Base-by-base conservation (phyloP, 768 basidiomycete genomes). In the Leccinum longicurvipes region DNA sequence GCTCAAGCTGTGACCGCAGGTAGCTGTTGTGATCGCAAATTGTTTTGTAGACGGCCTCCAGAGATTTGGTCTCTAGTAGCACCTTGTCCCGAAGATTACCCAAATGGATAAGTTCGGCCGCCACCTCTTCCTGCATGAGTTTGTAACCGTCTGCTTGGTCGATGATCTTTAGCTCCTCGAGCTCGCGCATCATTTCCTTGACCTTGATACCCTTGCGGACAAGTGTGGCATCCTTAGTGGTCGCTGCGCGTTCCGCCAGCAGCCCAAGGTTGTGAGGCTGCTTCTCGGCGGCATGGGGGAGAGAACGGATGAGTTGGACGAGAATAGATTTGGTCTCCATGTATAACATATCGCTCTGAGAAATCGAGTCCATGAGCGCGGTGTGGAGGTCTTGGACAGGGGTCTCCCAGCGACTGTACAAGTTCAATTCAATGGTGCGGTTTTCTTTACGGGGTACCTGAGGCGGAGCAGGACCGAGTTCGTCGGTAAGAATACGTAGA, bases 301-400 rank as follows among this genome's bases (percentile, higher is more conserved):
- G 83, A 29, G 95, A 98, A 62, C 97, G 94, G 54, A 99, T 86
- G 51, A 98, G 84, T 70, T 98, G 94, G 29, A 98, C 97, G 63
- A 99, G 94, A 68, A 98, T 98, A 7, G 96, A 98, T 77, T 99
- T 99, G 54, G 97, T 91, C 71, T 99, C 97, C 94, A 98, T 98
- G 77, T 98, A 99, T 28, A 98, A 84, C 85, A 99, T 96, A 74
- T 99, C 97, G 69, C 90, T 90, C 45, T 94, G 93, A 23, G 97
- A 98, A 27, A 99, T 89, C 24, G 93, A 91, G 72, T 95, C 94
- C 87, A 98, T 94, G 55, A 99, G 82, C 1, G 96, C 93, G 44
- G 89, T 95, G 60, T 96, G 92, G 46, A 98, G 87, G 68, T 99
- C 97, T 64, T 98, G 97, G 46, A 99, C 92, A 1, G 97, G 96